Base-by-base conservation (phyloP, 768 basidiomycete genomes). In the Rhodotorula paludigena region DNA sequence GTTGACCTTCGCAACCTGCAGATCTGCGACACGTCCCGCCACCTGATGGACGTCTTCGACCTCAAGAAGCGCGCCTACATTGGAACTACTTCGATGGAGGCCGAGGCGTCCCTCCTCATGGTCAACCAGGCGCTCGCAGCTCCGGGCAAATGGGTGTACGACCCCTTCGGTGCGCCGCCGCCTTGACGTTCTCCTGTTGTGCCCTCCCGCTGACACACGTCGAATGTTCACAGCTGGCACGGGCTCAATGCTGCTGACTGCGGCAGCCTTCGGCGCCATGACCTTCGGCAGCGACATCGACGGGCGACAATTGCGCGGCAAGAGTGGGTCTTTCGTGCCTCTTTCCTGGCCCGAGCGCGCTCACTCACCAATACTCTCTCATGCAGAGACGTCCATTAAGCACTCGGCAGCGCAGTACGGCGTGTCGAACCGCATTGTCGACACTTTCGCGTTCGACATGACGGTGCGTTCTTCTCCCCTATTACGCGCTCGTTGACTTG, bases 71-170 rank as follows among this genome's bases (percentile, higher is more conserved):
- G 96, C 15, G 80, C 81, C 21, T 98, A 89, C 76, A 97, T 86
- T 77, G 96, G 96, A 6, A 99, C 93, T 72, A 99, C 96, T 0
- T 90, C 89, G 74, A 99, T 99, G 96, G 93, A 96, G 73, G 86
- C 94, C 0, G 92, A 97, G 77, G 87, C 97, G 55, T 93, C 92
- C 3, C 80, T 99, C 52, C 79, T 98, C 35, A 98, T 98, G 93
- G 91, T 93, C 15, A 94, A 94, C 74, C 96, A 99, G 78, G 86
- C 92, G 0, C 80, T 94, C 89, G 89, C 93, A 0, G 83, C 86
- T 16, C 86, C 89, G n/a, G 92, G 91, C 30, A 94, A 88, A 77
- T 78, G 94, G 32, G 82, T 98, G 23, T 99, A 98, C 73, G 96
- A 99, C 76, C 96, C 96, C 0, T 99, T 98, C 77, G 85, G 90